A percentile compares a stretch with the other conserved stretches of the same genome.
Conservation (phyloP, 345 rosid species). For the Lepidium sativum region DNA sequence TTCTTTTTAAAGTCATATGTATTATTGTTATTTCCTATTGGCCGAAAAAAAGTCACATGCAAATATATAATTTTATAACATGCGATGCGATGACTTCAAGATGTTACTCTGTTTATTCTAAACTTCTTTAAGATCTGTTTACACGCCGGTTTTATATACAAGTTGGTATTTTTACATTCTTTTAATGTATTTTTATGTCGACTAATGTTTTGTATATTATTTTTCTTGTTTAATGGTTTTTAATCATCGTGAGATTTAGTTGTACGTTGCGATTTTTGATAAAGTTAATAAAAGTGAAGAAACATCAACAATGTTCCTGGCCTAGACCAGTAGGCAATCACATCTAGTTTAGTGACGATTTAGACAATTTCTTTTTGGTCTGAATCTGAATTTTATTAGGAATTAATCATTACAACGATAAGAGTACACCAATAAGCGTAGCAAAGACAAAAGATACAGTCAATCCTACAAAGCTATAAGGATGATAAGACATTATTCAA, state of each 20-base stretch:
- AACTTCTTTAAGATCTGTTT: background rate
- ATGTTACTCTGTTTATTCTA: background rate
- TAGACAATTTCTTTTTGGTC: too few relatives aligned
- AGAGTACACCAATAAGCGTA: too few relatives aligned
- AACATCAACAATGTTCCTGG: background rate
- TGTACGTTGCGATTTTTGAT: background rate
- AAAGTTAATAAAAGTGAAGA: background rate
- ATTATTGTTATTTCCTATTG: conserved; percentile 8
- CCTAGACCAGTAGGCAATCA: background rate
- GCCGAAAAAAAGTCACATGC: background rate
- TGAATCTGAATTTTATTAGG: too few relatives aligned
- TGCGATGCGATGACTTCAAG: conserved; percentile 1
- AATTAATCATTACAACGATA: too few relatives aligned
- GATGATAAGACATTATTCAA: too few relatives aligned
- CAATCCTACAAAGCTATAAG: too few relatives aligned
- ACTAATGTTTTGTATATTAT: background rate
- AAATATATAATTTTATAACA: background rate
- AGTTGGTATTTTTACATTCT: background rate
- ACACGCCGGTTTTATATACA: background rate
- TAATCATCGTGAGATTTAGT: too few relatives aligned
- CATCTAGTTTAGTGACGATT: background rate
- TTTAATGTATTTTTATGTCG: background rate
- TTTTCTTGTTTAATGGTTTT: too few relatives aligned
- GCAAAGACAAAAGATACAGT: too few relatives aligned
- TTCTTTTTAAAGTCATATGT: background rate